Evolutionary conservation across 495 filamentous ascomycete species (phyloP), one percentile per base, ranked within the genome.

Genomic region (Copromyces sp.): DNA sequence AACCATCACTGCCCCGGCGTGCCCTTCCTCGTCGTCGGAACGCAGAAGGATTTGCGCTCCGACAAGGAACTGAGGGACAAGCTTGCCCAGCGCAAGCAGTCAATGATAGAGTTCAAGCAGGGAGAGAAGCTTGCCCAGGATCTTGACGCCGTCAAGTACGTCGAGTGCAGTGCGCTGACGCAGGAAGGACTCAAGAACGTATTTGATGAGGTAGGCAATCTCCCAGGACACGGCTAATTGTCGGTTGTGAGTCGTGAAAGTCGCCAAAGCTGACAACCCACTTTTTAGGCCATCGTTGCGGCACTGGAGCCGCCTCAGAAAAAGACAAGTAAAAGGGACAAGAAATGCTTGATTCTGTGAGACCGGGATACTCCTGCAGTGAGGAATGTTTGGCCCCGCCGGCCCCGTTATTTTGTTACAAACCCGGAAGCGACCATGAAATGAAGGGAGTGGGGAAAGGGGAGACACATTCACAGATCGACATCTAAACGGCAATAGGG

Each of bases 161-260:
- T 99, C 69, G 95, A 99, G 84, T 99, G 95, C 84, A 97, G 94
- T 78, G 95, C 95, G 40, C 83, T 99, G 82, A 99, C 95, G 44
- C 95, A 99, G 85, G 97, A 94, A 83, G 97, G 97, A 83, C 85
- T 99, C 70, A 99, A 99, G 87, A 96, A 99, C 80, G 95, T 99
- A 38, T 99, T 99, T 82, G 95, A 99, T 76, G 95, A 99, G 93
- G 95, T 97, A 87, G 68, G 88, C 81, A 61, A 78, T 24, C 47
- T 17, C 69, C 75, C 68, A 59, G 70, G 35, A 39, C 37, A 39
- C 37, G 24, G 40, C 14, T 32, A n/a, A n/a, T 11, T 32, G 29
- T 37, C 7, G 24, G 17, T 1, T 24, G 24, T 39, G 4, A 9
- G 20, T 68, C 20, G 16, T 44, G 11, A 47, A 71, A 42, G n/a